Conservation (phyloP, 1,284 basidiomycete species). For the Rugosomyces carneus region DNA sequence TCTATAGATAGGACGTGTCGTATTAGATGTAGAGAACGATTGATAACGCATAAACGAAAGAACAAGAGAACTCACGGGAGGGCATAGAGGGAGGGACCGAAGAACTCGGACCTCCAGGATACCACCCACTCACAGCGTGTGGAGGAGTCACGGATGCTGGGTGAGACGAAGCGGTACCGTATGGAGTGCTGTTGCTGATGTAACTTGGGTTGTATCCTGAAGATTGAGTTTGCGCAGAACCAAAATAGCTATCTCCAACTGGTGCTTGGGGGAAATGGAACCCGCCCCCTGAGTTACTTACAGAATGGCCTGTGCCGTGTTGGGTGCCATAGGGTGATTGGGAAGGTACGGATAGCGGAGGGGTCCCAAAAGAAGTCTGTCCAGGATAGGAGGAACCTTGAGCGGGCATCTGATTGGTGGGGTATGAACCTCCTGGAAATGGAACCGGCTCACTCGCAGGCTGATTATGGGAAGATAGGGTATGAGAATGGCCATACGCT, state of each 20-base stretch:
- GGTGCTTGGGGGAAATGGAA: constrained; percentile 25
- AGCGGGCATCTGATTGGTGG: constrained; percentile 16
- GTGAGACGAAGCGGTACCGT: constrained; percentile 7
- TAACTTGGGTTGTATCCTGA: constrained; percentile 15
- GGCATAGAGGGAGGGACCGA: constrained; percentile 25
- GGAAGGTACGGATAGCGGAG: constrained; percentile 3
- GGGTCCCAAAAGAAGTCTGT: constrained; percentile 9
- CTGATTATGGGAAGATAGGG: constrained; percentile 21
- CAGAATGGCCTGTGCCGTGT: constrained; percentile 8
- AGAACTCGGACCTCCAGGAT: constrained; percentile 15
- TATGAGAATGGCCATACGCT: constrained; percentile 12
- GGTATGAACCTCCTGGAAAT: constrained; percentile 16
- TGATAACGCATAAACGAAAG: background rate
- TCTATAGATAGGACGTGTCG: constrained; percentile 16
- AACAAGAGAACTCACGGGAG: constrained; percentile 28
- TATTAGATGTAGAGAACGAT: constrained; percentile 11
- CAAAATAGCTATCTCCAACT: constrained; percentile 19
- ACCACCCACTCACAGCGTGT: constrained; percentile 13
- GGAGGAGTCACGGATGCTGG: constrained; percentile 4
- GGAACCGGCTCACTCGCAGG: constrained; percentile 13
- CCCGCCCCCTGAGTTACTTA: constrained; percentile 12
- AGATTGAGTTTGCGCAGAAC: constrained; percentile 11
- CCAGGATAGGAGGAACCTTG: constrained; percentile 16
- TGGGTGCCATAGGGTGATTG: constrained; percentile 7
- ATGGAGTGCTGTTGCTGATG: constrained; percentile 11